Conservation (phyloP, 2,329 filamentous ascomycete genomes). For the Saccharata proteae region DNA sequence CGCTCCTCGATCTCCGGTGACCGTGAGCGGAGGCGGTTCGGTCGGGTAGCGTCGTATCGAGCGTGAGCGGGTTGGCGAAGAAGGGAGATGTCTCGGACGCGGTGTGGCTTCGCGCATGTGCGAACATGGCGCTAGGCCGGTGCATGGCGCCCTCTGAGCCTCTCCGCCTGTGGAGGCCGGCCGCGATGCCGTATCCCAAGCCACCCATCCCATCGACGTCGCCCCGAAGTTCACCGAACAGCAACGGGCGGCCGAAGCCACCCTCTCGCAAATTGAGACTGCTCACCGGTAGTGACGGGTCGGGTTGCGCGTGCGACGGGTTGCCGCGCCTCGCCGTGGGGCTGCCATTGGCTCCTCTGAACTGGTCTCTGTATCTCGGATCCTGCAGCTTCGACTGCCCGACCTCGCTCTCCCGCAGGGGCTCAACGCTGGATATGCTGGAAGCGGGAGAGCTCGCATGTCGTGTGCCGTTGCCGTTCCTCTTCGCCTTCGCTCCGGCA, state of each 20-base stretch:
- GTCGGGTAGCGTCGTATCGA: slow-evolving; percentile 1
- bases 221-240: slow-evolving; percentile 8
- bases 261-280: slow-evolving; percentile 3
- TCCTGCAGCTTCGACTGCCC: no score
- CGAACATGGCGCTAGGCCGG: slow-evolving; percentile 7
- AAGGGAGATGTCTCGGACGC: not conserved
- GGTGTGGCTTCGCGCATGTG: slow-evolving; percentile 6
- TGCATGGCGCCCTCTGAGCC: slow-evolving; percentile 7
- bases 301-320: slow-evolving; percentile 3
- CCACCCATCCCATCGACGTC: slow-evolving; percentile 1
- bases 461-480: slow-evolving; percentile 11
- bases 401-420: not conserved
- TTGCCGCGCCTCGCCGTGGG: slow-evolving; percentile 7
- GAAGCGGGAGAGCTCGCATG: slow-evolving; percentile 14
- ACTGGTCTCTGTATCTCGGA: slow-evolving; percentile 4
- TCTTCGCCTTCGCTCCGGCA: slow-evolving; percentile 14
- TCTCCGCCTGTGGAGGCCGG: slow-evolving; percentile 5
- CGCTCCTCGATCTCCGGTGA: slow-evolving; percentile 8
- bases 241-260: slow-evolving; percentile 4
- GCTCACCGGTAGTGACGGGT: slow-evolving; percentile 7
- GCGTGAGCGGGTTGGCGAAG: slow-evolving; percentile 1
- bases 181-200: slow-evolving; percentile 5
- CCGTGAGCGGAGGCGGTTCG: slow-evolving; percentile 6
- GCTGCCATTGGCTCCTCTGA: slow-evolving; percentile 4
- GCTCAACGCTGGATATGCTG: slow-evolving; percentile 3